Base-by-base conservation (phyloP, 1,139 yeast genomes). In the Taphrina pruni region DNA sequence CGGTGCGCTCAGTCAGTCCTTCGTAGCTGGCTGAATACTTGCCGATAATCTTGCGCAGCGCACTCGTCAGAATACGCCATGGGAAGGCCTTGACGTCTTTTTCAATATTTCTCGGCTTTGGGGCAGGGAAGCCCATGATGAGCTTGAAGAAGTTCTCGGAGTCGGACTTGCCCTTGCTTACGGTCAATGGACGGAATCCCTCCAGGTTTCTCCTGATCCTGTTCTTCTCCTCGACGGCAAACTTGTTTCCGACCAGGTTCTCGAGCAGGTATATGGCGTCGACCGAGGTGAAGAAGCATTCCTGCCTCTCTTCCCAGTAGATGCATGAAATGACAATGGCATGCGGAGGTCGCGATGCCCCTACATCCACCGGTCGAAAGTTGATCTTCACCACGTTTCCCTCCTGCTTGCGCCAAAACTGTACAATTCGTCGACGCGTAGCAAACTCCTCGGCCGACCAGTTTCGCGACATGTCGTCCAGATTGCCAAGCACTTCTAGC, bases 61-160 rank as follows among this genome's bases (percentile, higher is more conserved):
- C 92, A 55, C 78, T 80, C 51, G 80, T 82, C 48, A 88, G 78
- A 68, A 83, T 82, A 32, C 78, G 74, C 92, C 92, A 88, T 48
- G 81, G 81, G 74, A 88, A 86, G 4, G 88, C 91, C 75, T 88
- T 88, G 72, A 88, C 85, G 75, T 88, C 90, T 75, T 88, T 88
- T 74, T 87, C 91, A 69, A 88, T 88, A 74, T 87, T 87, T 55
- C 92, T 79, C 3, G 92, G 92, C 72, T 87, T 81, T 1, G 93
- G 92, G 66, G 83, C 83, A 48, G 84, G 85, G 81, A 85, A 87
- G 55, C 83, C 79, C 91, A 88, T 88, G 68, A 88, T 82, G 60
- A 85, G 77, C 70, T 83, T 81, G 79, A 87, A 88, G 73, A 88
- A 86, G 32, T 82, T 75, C 35, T 78, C 79, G 69, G 78, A 79